Percentiles rank a stretch among this genome's conserved stretches.
Evolutionary conservation across 352 stramenopile species (phyloP).

Genomic region (Phytophthora brassicae): DNA sequence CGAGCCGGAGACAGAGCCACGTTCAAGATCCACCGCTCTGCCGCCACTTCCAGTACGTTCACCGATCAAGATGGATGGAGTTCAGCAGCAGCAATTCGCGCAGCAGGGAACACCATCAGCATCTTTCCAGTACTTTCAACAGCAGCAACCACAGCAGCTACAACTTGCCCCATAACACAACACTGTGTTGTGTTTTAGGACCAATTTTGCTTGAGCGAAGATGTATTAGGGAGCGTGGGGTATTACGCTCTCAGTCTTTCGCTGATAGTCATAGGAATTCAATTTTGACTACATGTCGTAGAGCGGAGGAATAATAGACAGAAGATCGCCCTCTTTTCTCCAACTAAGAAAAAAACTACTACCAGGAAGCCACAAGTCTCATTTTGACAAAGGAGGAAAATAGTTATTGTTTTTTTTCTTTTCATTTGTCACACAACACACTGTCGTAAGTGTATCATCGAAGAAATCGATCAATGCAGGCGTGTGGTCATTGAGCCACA

Average conservation of each 20-base stretch:
- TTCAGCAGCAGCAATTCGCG: slow-evolving; percentile 11
- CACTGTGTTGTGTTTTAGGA: slow-evolving; percentile 6
- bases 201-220: slow-evolving; percentile 17
- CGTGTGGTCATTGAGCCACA: too few species aligned
- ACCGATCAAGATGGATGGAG: slow-evolving; percentile 15
- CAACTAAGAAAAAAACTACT: neutral
- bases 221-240: slow-evolving; percentile 8
- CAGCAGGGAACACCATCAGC: slow-evolving; percentile 16
- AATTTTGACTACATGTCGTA: slow-evolving; percentile 32
- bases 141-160: slow-evolving; percentile 17
- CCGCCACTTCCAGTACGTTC: slow-evolving; percentile 17
- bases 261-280: slow-evolving; percentile 17
- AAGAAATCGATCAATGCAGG: too few species aligned
- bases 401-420: slow-evolving; percentile 38
- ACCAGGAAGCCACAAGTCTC: too few species aligned
- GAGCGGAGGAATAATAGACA: slow-evolving; percentile 33
- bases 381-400: slow-evolving; percentile 4
- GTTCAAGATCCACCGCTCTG: slow-evolving; percentile 3
- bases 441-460: too few species aligned
- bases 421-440: too few species aligned
- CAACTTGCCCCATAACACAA: slow-evolving; percentile 28
- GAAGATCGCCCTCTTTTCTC: slow-evolving; percentile 18
- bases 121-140: slow-evolving; percentile 27
- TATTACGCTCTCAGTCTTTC: slow-evolving; percentile 11
- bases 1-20: slow-evolving; percentile 21